phyloP scores from a whole-genome alignment of 2,329 filamentous ascomycete genomes.

The Lasiodiplodia theobromae region DNA sequence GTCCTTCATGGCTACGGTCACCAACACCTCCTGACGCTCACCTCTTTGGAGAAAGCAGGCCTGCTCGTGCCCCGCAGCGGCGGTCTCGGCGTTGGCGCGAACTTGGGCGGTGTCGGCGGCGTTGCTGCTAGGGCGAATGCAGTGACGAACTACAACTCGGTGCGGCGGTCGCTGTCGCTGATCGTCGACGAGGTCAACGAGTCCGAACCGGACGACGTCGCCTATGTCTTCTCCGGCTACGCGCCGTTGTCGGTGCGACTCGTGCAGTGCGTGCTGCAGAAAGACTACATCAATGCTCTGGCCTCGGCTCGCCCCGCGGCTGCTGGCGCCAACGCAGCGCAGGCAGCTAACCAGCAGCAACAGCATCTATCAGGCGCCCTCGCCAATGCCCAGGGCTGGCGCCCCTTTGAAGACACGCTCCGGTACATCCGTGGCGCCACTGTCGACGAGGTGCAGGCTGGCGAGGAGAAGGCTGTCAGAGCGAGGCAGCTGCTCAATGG shows the following conservation, averaged over 20 bases:
- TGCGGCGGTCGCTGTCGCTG: slow-evolving; percentile 84
- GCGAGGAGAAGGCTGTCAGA: slow-evolving; percentile 90
- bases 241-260: slow-evolving; percentile 90
- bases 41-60: slow-evolving; percentile 86
- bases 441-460: slow-evolving; percentile 90
- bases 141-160: slow-evolving; percentile 75
- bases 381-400: slow-evolving; percentile 77
- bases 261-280: slow-evolving; percentile 91
- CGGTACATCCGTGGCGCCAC: slow-evolving; percentile 88
- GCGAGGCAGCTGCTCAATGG: slow-evolving; percentile 84
- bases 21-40: slow-evolving; percentile 89
- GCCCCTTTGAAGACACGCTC: slow-evolving; percentile 90
- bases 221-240: slow-evolving; percentile 98
- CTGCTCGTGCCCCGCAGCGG: slow-evolving; percentile 71
- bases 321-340: slow-evolving; percentile 53
- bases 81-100: slow-evolving; percentile 55
- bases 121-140: slow-evolving; percentile 48
- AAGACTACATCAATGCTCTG: slow-evolving; percentile 72
- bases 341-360: slow-evolving; percentile 31
- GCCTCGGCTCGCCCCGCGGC: slow-evolving; percentile 64
- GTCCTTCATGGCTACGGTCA: slow-evolving; percentile 94
- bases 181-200: slow-evolving; percentile 98
- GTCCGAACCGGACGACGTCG: slow-evolving; percentile 89
- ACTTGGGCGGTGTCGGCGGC: slow-evolving; percentile 56
- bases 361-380: slow-evolving; percentile 51